Conservation (phyloP, 202 grass and related monocot genomes). For the Brachypodium distachyon region DNA sequence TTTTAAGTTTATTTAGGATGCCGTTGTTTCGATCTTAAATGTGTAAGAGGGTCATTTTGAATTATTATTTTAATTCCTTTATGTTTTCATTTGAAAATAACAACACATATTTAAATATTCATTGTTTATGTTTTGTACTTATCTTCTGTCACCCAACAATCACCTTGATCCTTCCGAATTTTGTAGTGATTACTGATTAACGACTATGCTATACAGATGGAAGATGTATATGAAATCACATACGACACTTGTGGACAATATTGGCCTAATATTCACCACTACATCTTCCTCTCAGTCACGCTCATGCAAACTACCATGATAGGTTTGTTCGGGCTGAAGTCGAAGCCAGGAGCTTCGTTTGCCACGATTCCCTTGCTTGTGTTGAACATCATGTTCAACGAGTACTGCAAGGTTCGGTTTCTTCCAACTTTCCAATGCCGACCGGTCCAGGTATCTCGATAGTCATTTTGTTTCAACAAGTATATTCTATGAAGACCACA, state of each 20-base stretch:
- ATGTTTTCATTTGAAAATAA: neutral
- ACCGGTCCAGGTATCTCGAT: slow-evolving; percentile 45
- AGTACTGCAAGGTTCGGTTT: slow-evolving; percentile 76
- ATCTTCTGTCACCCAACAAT: no score
- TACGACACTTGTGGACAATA: slow-evolving; percentile 88
- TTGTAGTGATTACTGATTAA: neutral
- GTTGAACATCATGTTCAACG: slow-evolving; percentile 65
- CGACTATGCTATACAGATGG: slow-evolving; percentile 43
- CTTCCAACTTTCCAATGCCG: slow-evolving; percentile 51
- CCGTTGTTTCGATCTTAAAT: neutral
- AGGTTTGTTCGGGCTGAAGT: slow-evolving; percentile 74
- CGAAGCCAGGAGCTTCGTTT: slow-evolving; percentile 71
- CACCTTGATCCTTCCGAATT: neutral
- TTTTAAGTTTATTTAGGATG: neutral
- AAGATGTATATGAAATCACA: slow-evolving; percentile 77
- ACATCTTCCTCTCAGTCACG: slow-evolving; percentile 47
- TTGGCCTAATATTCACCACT: slow-evolving; percentile 73
- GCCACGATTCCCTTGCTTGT: slow-evolving; percentile 54
- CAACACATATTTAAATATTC: neutral
- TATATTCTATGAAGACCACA: neutral
- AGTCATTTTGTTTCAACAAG: neutral
- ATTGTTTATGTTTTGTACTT: neutral
- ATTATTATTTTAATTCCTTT: neutral
- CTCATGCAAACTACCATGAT: slow-evolving; percentile 86
- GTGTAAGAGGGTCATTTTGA: neutral